Percentiles rank a stretch among this genome's conserved stretches.
Conservation (phyloP, 2,329 filamentous ascomycete genomes). For the Berkeleyomyces basicola region DNA sequence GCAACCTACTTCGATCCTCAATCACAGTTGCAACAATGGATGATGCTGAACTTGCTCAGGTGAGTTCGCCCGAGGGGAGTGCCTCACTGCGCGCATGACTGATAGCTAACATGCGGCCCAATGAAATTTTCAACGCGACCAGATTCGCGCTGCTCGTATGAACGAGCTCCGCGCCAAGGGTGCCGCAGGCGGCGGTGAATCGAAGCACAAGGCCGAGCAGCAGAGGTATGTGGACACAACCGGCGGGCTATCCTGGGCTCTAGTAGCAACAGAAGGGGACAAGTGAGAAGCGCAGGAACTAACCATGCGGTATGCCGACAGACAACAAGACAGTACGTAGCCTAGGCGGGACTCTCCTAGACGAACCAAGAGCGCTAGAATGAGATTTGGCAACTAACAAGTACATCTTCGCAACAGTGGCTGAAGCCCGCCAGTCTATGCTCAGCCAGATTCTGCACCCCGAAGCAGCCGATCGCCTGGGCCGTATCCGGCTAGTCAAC, state of each 20-base stretch:
- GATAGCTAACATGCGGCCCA: not conserved
- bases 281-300: not conserved
- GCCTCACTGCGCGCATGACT: not conserved
- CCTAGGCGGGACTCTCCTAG: not conserved
- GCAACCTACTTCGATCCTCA: not conserved
- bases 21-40: constrained; percentile 22
- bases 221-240: constrained; percentile 1
- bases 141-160: constrained; percentile 85
- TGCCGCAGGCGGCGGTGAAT: constrained; percentile 31
- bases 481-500: constrained; percentile 90
- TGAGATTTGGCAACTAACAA: not conserved
- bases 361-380: not conserved
- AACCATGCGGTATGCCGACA: not conserved
- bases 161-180: constrained; percentile 75
- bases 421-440: constrained; percentile 59
- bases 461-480: constrained; percentile 80
- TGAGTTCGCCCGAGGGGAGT: constrained; percentile 12
- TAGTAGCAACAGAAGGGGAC: not conserved
- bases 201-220: constrained; percentile 44
- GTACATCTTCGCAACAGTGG: constrained; percentile 17
- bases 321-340: constrained; percentile 20
- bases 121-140: constrained; percentile 5
- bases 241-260: not conserved
- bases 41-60: constrained; percentile 29
- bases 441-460: constrained; percentile 89